These are phyloP conservation scores for Aspergillus panamensis DNA, from an alignment of 495 filamentous ascomycete species.

Conservation along the genomic window DNA sequence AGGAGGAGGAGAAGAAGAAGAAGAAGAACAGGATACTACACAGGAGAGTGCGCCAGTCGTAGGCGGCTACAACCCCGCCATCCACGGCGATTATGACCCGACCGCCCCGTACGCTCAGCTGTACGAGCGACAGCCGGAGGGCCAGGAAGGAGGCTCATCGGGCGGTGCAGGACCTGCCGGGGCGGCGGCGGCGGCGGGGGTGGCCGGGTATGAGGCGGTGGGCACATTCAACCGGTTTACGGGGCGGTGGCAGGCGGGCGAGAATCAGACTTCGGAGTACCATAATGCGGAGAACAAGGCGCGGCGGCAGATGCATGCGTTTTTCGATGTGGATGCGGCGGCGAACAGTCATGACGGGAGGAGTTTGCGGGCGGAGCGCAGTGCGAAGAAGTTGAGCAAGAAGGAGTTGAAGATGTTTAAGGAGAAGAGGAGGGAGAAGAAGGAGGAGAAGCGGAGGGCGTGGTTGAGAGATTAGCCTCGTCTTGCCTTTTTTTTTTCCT, in stretches of 20 bases:
- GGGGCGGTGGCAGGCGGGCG: slow-evolving; percentile 69
- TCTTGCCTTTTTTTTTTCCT: neutral
- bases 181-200: neutral
- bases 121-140: slow-evolving; percentile 30
- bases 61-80: slow-evolving; percentile 89
- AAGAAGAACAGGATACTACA: neutral
- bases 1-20: neutral
- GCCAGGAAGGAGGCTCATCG: slow-evolving; percentile 29
- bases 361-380: slow-evolving; percentile 86
- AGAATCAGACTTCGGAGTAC: slow-evolving; percentile 60
- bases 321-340: slow-evolving; percentile 96
- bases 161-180: slow-evolving; percentile 22
- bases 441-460: slow-evolving; percentile 90
- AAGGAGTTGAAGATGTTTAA: slow-evolving; percentile 74
- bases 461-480: slow-evolving; percentile 78
- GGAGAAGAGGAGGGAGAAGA: slow-evolving; percentile 75
- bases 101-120: slow-evolving; percentile 83
- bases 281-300: slow-evolving; percentile 89
- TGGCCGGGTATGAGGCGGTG: slow-evolving; percentile 56
- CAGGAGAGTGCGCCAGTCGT: slow-evolving; percentile 27
- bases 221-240: slow-evolving; percentile 91
- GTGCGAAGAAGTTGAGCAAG: slow-evolving; percentile 82
- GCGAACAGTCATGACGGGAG: slow-evolving; percentile 90
- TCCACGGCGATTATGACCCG: slow-evolving; percentile 94
- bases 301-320: slow-evolving; percentile 85